Base-by-base conservation (phyloP, 768 basidiomycete genomes). In the Tricholoma sp. region DNA sequence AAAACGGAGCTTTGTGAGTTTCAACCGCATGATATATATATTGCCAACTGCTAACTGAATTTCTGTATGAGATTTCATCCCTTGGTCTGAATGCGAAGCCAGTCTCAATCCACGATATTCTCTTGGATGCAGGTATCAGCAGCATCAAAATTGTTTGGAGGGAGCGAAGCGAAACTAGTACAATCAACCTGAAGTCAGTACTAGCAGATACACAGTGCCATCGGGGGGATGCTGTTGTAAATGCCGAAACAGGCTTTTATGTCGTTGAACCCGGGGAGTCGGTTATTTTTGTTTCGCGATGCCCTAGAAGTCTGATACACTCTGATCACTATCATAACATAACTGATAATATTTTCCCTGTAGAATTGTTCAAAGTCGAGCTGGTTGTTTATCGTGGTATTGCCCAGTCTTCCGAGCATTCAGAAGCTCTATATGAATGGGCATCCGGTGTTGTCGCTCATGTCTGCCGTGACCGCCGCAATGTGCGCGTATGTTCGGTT, bases 231-330 rank as follows among this genome's bases (percentile, higher is more conserved):
- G n/a, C 44, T 18, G 34, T 52, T 11, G 36, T 52, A 15, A 52
- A 52, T 41, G 37, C 44, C 44, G 15, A 18, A 28, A 53, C 52
- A 12, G 52, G 52, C 4, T 53, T 53, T 29, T 54, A 54, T 54
- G 53, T 54, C 17, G 42, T 45, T 29, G n/a, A 24, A 24, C 24
- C 24, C 24, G 4, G 24, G 1, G 24, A 24, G 4, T 24, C 24
- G 4, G 24, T 24, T 37, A 36, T 37, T 4, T 39, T 52, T 39
- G 32, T 41, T 24, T 24, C 24, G 24, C 24, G 2, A 24, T 4
- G 4, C 24, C 24, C 24, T 24, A 24, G 24, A 4, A 24, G 24
- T 24, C 4, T 24, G 24, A 24, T 24, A 24, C 24, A 24, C 24
- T 24, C 24, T 24, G 24, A 24, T 24, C 24, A 24, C 24, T 24